Conservation (phyloP, 306 rosid species). For the Amphicarpaea edgeworthii region DNA sequence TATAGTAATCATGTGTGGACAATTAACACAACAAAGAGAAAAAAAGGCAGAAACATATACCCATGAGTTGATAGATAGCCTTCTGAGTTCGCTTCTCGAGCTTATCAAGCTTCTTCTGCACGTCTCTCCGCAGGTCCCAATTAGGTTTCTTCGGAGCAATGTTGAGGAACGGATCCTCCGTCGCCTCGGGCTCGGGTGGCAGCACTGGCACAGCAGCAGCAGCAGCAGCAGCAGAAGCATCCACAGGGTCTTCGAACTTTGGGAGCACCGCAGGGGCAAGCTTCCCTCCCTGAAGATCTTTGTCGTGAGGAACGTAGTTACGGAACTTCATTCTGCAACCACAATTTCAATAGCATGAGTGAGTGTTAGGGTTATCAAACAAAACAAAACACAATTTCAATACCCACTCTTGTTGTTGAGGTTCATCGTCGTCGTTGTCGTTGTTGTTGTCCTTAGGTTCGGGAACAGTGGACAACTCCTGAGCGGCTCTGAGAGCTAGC, state of each 20-base stretch:
- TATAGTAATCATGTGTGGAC: too few relatives aligned
- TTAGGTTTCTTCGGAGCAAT: conserved; percentile 99
- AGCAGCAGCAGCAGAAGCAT: too few relatives aligned
- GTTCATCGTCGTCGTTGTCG: conserved; percentile 5
- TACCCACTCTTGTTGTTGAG: conserved; percentile 54
- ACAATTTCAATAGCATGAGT: background rate
- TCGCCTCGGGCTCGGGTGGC: conserved; percentile 57
- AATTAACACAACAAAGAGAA: too few relatives aligned
- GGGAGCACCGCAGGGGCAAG: conserved; percentile 83
- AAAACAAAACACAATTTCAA: background rate
- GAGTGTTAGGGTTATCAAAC: background rate
- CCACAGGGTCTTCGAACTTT: conserved; percentile 89
- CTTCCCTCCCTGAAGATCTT: conserved; percentile 85
- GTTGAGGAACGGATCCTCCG: conserved; percentile 88
- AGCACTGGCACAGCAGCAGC: too few relatives aligned
- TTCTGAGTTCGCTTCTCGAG: conserved; percentile 91
- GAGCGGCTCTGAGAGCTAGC: conserved; percentile 80
- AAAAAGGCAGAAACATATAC: too few relatives aligned
- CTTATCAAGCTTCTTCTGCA: conserved; percentile 96
- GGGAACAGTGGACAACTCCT: conserved; percentile 64
- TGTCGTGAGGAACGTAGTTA: conserved; percentile 94
- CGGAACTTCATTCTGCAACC: conserved; percentile 82
- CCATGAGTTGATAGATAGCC: conserved; percentile 82
- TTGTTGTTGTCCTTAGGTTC: conserved; percentile 48
- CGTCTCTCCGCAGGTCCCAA: conserved; percentile 95